Base-by-base conservation (phyloP, 106 monocot genomes). In the Dendrobium chrysotoxum region DNA sequence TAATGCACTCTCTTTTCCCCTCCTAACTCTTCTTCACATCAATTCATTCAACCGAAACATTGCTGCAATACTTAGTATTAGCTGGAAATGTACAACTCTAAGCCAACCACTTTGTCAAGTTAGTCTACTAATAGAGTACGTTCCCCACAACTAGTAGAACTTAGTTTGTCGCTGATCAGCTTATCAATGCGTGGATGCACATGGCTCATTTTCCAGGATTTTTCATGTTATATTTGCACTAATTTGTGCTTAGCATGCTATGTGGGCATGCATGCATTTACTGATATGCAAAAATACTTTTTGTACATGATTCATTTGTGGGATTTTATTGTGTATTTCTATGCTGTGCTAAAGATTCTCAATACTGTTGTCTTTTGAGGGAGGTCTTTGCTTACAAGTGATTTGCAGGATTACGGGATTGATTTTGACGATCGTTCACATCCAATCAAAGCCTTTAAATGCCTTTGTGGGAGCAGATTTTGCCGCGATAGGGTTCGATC, bases 401-500 rank as follows among this genome's bases (percentile, higher is more conserved):
- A 70, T 35, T 74, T 77, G 45, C 82, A 83, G 82, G 82, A 83
- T 72, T 83, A 83, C 21, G 82, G 78, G 18, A 83, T 83, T 72
- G 72, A 83, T 40, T 83, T 83, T 83, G 78, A 78, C n/a, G 82
- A 67, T 50, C 44, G 10, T 17, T 44, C 53, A 50, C 82, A 83
- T 53, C 82, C 76, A 54, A 25, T 83, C 11, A 83, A 83, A 77
- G 77, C 82, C n/a, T 83, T 83, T 54, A 78, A 78, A 83, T 83
- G 82, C 77, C 82, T 68, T 38, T 83, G 82, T 78, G 77, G 70
- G 71, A 83, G 82, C 78, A 83, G 40, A 78, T 83, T 71, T 23
- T 83, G 82, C 44, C 45, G 82, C 28, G 71, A 78, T 31, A 65
- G n/a, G 20, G 28, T 18, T 0, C 74, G 74, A 40, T 41, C 74